These are phyloP conservation scores for Aureobasidium sp. DNA, from an alignment of 2,329 filamentous ascomycete genomes.

Conservation along the genomic window DNA sequence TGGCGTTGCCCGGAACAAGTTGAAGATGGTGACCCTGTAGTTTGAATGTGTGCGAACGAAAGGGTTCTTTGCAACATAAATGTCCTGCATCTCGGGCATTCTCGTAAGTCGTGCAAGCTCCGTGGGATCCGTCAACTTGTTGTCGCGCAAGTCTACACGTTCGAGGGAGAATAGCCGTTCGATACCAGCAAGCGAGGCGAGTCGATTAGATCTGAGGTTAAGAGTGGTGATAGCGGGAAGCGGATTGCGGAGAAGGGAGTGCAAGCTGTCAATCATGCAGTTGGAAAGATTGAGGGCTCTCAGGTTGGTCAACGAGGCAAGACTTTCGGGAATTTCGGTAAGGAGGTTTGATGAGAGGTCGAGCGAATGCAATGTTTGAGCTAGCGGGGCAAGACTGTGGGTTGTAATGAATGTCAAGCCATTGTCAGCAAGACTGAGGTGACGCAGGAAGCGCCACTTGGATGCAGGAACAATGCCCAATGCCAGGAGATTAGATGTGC, in stretches of 20 bases:
- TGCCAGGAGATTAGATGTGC: slow-evolving; percentile 67
- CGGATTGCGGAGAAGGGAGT: slow-evolving; percentile 76
- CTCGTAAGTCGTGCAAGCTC: slow-evolving; percentile 83
- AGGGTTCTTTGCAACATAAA: slow-evolving; percentile 87
- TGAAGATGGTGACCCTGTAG: slow-evolving; percentile 88
- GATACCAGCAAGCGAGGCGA: slow-evolving; percentile 79
- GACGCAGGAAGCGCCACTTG: slow-evolving; percentile 92
- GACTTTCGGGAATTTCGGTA: slow-evolving; percentile 83
- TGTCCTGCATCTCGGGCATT: slow-evolving; percentile 82
- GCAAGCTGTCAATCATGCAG: slow-evolving; percentile 94
- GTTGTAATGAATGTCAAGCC: slow-evolving; percentile 71
- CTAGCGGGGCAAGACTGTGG: slow-evolving; percentile 68
- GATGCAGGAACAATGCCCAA: slow-evolving; percentile 66
- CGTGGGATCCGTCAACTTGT: slow-evolving; percentile 78
- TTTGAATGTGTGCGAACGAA: slow-evolving; percentile 80
- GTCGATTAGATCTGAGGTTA: slow-evolving; percentile 80
- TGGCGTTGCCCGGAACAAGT: slow-evolving; percentile 81
- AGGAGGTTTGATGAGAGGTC: slow-evolving; percentile 92
- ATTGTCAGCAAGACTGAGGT: slow-evolving; percentile 88
- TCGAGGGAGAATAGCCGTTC: slow-evolving; percentile 84
- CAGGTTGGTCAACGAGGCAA: slow-evolving; percentile 77
- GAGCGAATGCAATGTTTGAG: slow-evolving; percentile 81
- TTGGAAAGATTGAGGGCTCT: slow-evolving; percentile 87
- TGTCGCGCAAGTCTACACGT: slow-evolving; percentile 83
- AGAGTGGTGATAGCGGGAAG: slow-evolving; percentile 88